A percentile compares a stretch with the other conserved stretches of the same genome.
These are phyloP conservation scores for Lachnellula willkommii DNA, from an alignment of 2,329 filamentous ascomycete genomes.

Conservation along the genomic window DNA sequence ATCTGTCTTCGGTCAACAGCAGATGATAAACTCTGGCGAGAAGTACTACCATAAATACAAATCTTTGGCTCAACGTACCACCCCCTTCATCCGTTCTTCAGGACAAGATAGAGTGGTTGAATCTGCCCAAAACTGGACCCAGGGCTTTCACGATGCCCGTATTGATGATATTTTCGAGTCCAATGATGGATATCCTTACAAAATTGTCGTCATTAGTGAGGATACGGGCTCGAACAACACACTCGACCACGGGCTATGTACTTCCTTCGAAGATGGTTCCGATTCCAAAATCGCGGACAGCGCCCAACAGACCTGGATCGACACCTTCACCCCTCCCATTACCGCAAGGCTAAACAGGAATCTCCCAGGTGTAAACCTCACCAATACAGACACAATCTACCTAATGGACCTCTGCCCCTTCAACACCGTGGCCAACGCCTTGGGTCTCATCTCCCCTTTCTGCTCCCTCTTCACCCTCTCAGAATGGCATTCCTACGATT, in stretches of 20 bases:
- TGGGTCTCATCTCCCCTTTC: constrained; percentile 60
- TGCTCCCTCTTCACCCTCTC: constrained; percentile 66
- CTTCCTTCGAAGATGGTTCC: constrained; percentile 59
- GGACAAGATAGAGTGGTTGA: constrained; percentile 66
- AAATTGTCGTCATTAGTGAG: constrained; percentile 67
- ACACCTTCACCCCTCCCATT: constrained; percentile 62
- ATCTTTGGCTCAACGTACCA: constrained; percentile 48
- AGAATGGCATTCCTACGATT: constrained; percentile 78
- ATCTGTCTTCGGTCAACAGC: constrained; percentile 60
- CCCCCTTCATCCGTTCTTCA: constrained; percentile 68
- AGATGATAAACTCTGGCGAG: constrained; percentile 69
- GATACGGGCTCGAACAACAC: constrained; percentile 68
- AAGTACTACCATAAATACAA: constrained; percentile 72
- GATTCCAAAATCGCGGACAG: constrained; percentile 42
- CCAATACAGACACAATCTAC: constrained; percentile 55
- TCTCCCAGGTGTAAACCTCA: constrained; percentile 63
- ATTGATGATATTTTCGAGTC: constrained; percentile 35
- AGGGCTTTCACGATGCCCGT: constrained; percentile 59
- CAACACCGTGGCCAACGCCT: constrained; percentile 62
- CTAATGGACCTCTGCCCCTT: constrained; percentile 91
- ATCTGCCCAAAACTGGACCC: constrained; percentile 70
- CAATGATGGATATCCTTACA: constrained; percentile 42
- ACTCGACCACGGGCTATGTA: constrained; percentile 68
- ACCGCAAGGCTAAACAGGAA: constrained; percentile 62
- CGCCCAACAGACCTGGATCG: constrained; percentile 53